These are phyloP conservation scores for Babesia caballi DNA, from an alignment of 169 alveolate species.

Conservation along the genomic window DNA sequence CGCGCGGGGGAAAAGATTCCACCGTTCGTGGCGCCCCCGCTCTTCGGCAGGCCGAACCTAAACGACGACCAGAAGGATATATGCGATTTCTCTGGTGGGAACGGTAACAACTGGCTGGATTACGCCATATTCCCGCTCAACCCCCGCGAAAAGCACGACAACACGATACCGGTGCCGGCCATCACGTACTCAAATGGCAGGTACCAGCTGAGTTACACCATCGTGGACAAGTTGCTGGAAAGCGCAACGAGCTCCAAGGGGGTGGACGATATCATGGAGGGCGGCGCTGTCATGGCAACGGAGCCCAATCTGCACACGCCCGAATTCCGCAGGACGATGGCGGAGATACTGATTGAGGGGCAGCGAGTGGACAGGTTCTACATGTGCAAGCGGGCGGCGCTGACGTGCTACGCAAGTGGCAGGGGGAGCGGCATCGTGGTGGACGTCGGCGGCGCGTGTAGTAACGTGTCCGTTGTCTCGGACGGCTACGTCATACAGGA, in stretches of 20 bases:
- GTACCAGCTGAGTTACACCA: conserved; percentile 36
- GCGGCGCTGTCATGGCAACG: conserved; percentile 67
- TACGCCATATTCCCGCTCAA: conserved; percentile 73
- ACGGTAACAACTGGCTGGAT: conserved; percentile 46
- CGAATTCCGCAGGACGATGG: conserved; percentile 60
- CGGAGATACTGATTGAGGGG: conserved; percentile 68
- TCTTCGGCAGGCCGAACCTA: conserved; percentile 66
- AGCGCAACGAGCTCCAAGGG: conserved; percentile 71
- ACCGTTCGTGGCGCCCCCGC: conserved; percentile 61
- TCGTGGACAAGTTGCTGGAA: conserved; percentile 68
- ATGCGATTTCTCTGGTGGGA: conserved; percentile 60
- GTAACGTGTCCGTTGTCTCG: conserved; percentile 66
- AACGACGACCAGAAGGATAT: conserved; percentile 10
- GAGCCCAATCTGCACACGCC: conserved; percentile 72
- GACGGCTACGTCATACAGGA: conserved; percentile 75
- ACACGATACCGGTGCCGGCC: conserved; percentile 66
- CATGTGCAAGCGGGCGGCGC: conserved; percentile 69
- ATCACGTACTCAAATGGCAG: conserved; percentile 61
- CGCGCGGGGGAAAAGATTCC: conserved; percentile 73
- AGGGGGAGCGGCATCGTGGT: conserved; percentile 70
- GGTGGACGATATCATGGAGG: conserved; percentile 69
- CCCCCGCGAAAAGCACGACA: conserved; percentile 74
- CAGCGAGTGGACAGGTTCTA: conserved; percentile 66
- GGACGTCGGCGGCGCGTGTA: conserved; percentile 74
- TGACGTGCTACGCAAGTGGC: conserved; percentile 75